Conservation (phyloP, 306 rosid genomes). For the Inga laurina region DNA sequence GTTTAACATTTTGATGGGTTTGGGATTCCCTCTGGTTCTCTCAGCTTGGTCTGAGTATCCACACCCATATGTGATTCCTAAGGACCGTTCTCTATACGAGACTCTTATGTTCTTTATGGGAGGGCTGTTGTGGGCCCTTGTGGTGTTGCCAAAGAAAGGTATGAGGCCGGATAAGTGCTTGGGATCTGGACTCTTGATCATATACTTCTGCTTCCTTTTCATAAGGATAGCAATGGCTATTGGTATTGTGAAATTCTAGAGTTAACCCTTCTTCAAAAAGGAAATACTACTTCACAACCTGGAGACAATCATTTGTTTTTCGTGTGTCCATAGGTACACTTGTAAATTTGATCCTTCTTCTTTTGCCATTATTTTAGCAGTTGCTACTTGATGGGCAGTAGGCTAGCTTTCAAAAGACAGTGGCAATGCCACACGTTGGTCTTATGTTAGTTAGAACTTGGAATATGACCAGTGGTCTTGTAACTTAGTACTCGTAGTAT, state of each 20-base stretch:
- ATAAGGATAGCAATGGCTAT: slow-evolving; percentile 42
- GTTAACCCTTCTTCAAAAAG: not conserved
- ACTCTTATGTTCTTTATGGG: slow-evolving; percentile 45
- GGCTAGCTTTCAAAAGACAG: not conserved
- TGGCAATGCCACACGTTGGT: not conserved
- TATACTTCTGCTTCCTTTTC: slow-evolving; percentile 53
- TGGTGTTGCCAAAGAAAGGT: slow-evolving; percentile 46
- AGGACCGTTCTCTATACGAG: slow-evolving; percentile 43
- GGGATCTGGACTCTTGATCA: slow-evolving; percentile 52
- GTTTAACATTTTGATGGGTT: slow-evolving; percentile 59
- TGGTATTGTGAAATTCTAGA: slow-evolving; percentile 19
- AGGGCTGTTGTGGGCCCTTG: slow-evolving; percentile 63
- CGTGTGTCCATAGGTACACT: not conserved
- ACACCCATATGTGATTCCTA: slow-evolving; percentile 32
- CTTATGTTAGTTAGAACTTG: not conserved
- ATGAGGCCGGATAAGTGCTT: slow-evolving; percentile 54
- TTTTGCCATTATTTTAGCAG: not conserved
- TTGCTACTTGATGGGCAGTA: not conserved
- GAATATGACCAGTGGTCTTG: not conserved
- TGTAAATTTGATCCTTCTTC: not conserved
- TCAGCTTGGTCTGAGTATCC: slow-evolving; percentile 56
- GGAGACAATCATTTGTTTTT: not conserved
- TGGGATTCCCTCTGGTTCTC: slow-evolving; percentile 48
- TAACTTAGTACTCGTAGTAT: no score
- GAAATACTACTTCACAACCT: not conserved